A percentile compares a stretch with the other conserved stretches of the same genome.
phyloP scores from a whole-genome alignment of 805 yeast species.

The Lipomyces sp. region DNA sequence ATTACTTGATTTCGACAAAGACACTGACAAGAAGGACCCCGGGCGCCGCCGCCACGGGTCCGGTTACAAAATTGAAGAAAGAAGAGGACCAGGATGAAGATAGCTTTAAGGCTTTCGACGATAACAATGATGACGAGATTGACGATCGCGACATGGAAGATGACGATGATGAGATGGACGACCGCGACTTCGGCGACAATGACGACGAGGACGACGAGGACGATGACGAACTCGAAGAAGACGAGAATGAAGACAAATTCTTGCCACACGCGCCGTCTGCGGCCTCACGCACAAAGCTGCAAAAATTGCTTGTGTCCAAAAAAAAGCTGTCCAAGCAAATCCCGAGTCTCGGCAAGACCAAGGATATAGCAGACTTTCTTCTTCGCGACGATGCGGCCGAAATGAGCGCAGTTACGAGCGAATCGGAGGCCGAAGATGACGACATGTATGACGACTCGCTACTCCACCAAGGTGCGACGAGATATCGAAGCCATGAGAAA shows the following conservation, averaged over 20 bases:
- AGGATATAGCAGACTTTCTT: conserved; percentile 81
- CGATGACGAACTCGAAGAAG: conserved; percentile 15
- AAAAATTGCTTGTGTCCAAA: conserved; percentile 29
- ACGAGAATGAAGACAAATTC: conserved; percentile 27
- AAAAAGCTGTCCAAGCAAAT: conserved; percentile 51
- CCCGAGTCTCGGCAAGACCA: conserved; percentile 69
- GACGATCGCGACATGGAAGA: conserved; percentile 27
- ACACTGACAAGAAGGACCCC: conserved; percentile 42
- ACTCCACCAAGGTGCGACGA: conserved; percentile 35
- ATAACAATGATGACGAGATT: conserved; percentile 16
- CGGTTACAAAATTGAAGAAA: conserved; percentile 18
- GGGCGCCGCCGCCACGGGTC: background rate
- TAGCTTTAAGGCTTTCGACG: background rate
- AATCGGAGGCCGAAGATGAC: conserved; percentile 93
- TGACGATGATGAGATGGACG: conserved; percentile 16
- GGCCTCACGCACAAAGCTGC: conserved; percentile 26
- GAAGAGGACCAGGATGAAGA: conserved; percentile 22
- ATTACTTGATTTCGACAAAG: conserved; percentile 85
- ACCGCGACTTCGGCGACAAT: background rate
- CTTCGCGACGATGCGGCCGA: conserved; percentile 44
- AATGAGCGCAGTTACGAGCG: conserved; percentile 74
- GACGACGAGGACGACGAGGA: conserved; percentile 17
- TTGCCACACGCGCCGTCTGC: conserved; percentile 18
- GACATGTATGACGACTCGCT: conserved; percentile 65
- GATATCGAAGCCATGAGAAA: conserved; percentile 50